Base-by-base conservation (phyloP, 2,329 filamentous ascomycete genomes). In the Talaromyces albobiverticillius region DNA sequence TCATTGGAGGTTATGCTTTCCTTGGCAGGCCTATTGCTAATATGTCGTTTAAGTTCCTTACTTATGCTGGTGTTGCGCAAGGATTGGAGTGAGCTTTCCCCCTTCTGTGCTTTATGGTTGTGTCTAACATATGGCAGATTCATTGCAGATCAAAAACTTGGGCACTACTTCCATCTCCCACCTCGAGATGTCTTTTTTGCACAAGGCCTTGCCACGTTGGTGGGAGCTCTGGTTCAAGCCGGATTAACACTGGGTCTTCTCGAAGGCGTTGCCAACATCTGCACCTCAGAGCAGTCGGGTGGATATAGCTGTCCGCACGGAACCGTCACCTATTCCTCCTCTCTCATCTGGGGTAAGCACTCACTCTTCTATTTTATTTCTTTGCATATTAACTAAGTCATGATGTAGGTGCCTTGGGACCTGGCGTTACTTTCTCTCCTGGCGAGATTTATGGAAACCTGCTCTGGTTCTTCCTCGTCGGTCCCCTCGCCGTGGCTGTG, bases 381-480 rank as follows among this genome's bases (percentile, higher is more conserved):
- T 20, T n/a, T 38, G 34, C 18, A 9, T 2, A 25, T 40, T 26
- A 23, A 40, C 7, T 14, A 40, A 32, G 60, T 64, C 4, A 55
- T 55, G 26, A 5, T 29, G 10, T 14, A 75, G 69, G 70, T 49
- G 82, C 84, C 48, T 84, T 90, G 54, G 87, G 87, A 1, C 87
- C 87, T 0, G 76, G 77, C 1, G 82, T 86, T 41, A 85, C 88
- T 64, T 90, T 89, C 66, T 82, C 80, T 50, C 75, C 79, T 2
- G 77, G 78, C 1, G 80, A 83, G 32, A 76, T 87, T 3, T 90
- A 89, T 64, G 76, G 80, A 3, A 77, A 77, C 10, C 74, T 90
- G 23, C 81, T 87, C 56, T 89, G 80, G 78, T 89, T 88, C 72
- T 89, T 85, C 79, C 79, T 89, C 29, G 77, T 86, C 36, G 87